Evolutionary conservation across 108 stramenopile species (phyloP).

Genomic region (Tribonema minus): DNA sequence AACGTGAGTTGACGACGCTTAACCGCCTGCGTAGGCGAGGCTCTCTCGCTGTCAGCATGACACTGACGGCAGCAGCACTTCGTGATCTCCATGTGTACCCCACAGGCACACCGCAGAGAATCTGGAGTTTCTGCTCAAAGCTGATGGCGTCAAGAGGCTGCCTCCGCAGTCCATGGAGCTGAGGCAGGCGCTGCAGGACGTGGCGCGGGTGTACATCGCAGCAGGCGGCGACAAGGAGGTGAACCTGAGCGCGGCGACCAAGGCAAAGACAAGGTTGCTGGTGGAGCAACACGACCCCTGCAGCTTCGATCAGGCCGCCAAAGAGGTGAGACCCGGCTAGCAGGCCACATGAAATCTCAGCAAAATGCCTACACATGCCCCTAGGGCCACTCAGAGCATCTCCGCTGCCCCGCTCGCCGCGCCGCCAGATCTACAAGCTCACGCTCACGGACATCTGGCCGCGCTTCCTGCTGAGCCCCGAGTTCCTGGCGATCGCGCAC

Average conservation of each 20-base stretch:
- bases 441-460: background rate
- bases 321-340: background rate
- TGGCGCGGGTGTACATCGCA: background rate
- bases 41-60: background rate
- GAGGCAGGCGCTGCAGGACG: background rate
- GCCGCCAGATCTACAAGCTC: background rate
- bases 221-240: background rate
- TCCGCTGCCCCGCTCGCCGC: too few relatives aligned
- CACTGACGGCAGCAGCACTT: background rate
- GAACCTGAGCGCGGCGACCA: background rate
- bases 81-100: background rate
- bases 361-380: background rate
- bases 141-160: too few relatives aligned
- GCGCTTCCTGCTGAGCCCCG: background rate
- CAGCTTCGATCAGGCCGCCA: background rate
- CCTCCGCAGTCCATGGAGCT: background rate
- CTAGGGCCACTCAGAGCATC: background rate
- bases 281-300: background rate
- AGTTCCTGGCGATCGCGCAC: background rate
- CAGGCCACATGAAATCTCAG: background rate
- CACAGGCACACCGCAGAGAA: background rate
- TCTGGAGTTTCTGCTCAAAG: too few relatives aligned
- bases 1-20: background rate
- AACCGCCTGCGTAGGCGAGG: background rate
- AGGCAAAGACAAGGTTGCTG: background rate